A percentile compares a stretch with the other conserved stretches of the same genome.
Conservation (phyloP, 2,329 filamentous ascomycete species). For the Trichoderma simmonsii region DNA sequence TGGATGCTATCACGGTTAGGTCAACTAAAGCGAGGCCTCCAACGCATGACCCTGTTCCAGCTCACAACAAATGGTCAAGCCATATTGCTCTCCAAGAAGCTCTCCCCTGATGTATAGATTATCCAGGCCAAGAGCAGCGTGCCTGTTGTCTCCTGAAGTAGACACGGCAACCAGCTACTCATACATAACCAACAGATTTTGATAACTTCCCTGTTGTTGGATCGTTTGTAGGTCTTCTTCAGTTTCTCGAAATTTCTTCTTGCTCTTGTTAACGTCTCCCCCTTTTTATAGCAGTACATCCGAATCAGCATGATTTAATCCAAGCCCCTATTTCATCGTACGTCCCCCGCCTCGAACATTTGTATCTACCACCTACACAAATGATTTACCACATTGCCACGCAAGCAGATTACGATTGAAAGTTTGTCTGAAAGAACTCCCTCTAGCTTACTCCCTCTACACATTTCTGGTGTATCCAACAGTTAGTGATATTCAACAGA, state of each 20-base stretch:
- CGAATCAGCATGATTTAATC: neutral
- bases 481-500: neutral
- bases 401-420: neutral
- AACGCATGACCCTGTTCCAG: neutral
- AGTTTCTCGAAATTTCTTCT: neutral
- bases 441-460: neutral
- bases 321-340: neutral
- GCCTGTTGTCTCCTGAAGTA: neutral
- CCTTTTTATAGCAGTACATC: neutral
- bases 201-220: neutral
- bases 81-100: neutral
- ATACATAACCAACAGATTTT: neutral
- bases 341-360: neutral
- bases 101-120: neutral
- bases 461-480: neutral
- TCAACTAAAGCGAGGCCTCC: neutral
- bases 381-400: neutral
- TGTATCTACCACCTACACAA: neutral
- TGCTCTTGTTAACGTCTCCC: neutral
- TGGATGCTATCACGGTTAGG: neutral
- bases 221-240: neutral
- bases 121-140: neutral
- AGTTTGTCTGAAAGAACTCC: neutral
- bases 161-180: neutral
- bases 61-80: neutral